A percentile compares a stretch with the other conserved stretches of the same genome.
These are phyloP conservation scores for Mycena capillaripes DNA, from an alignment of 768 basidiomycete species.

Conservation along the genomic window DNA sequence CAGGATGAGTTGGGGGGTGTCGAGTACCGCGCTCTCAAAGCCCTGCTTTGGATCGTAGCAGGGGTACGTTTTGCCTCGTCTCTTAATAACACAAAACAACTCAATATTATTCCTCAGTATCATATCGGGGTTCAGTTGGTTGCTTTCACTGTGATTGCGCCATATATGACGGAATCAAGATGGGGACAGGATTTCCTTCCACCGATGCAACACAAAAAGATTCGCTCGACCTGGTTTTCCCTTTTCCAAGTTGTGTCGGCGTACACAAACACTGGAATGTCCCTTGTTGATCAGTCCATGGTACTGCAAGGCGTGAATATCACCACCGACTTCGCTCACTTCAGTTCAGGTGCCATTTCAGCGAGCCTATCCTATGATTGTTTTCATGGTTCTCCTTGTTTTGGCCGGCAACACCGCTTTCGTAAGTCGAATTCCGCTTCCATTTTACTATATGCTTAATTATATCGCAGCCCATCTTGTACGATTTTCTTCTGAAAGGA, in stretches of 20 bases:
- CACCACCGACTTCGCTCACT: neutral
- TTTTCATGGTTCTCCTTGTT: constrained; percentile 80
- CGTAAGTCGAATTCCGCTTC: constrained; percentile 65
- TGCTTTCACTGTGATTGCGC: constrained; percentile 80
- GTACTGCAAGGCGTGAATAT: neutral
- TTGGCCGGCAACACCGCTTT: constrained; percentile 95
- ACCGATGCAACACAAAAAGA: constrained; percentile 66
- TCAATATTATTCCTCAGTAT: constrained; percentile 72
- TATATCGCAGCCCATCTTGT: constrained; percentile 83
- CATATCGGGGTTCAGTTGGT: constrained; percentile 79
- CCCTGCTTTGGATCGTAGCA: constrained; percentile 85
- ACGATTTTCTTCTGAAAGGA: constrained; percentile 47
- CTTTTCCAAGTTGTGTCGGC: constrained; percentile 88
- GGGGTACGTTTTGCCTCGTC: constrained; percentile 60
- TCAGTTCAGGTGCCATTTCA: constrained; percentile 79
- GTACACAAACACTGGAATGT: constrained; percentile 91
- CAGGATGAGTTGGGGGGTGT: constrained; percentile 94
- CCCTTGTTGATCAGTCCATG: constrained; percentile 92
- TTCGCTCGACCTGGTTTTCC: constrained; percentile 84
- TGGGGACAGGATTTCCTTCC: constrained; percentile 76
- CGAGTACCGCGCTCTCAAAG: constrained; percentile 89
- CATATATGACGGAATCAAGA: constrained; percentile 75
- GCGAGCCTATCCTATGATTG: constrained; percentile 84
- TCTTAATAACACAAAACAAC: constrained; percentile 2
- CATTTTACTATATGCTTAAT: constrained; percentile 6